A percentile compares a stretch with the other conserved stretches of the same genome.
phyloP scores from a whole-genome alignment of 257 asterid genomes.

The Galeopsis tetrahit region DNA sequence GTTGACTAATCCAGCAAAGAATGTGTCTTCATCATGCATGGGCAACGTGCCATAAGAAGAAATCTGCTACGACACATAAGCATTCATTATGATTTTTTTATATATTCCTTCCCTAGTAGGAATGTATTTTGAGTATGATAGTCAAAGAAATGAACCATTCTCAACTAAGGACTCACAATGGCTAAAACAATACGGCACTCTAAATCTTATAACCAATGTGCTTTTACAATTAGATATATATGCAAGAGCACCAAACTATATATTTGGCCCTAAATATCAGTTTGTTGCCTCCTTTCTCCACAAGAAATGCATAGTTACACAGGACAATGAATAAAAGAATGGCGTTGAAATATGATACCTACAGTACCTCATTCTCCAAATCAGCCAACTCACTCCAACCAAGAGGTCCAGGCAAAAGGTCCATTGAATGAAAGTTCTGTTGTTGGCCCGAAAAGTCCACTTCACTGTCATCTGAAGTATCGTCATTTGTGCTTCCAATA shows the following conservation, averaged over 20 bases:
- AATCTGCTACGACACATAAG: constrained; percentile 50
- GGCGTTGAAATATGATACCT: constrained; percentile 11
- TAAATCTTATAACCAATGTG: constrained; percentile 11
- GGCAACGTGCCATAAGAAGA: constrained; percentile 54
- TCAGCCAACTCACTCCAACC: constrained; percentile 62
- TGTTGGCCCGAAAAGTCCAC: constrained; percentile 66
- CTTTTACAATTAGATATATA: constrained; percentile 10
- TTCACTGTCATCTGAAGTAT: constrained; percentile 83
- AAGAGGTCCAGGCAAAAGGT: constrained; percentile 52
- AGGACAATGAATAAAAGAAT: constrained; percentile 21
- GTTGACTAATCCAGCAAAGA: constrained; percentile 43
- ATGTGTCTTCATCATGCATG: constrained; percentile 49
- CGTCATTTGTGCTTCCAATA: constrained; percentile 46
- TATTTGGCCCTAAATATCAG: constrained; percentile 16
- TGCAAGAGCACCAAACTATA: constrained; percentile 28
- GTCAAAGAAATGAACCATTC: constrained; percentile 11
- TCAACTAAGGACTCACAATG: constrained; percentile 14
- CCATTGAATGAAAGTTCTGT: constrained; percentile 43
- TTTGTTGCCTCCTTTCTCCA: constrained; percentile 14
- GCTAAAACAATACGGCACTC: constrained; percentile 25
- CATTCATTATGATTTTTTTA: constrained; percentile 27
- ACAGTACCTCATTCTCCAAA: constrained; percentile 67
- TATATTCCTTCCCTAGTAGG: constrained; percentile 9
- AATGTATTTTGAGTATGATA: background rate
- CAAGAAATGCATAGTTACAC: constrained; percentile 6